Percentiles rank a stretch among this genome's conserved stretches.
Conservation (phyloP, 2,329 filamentous ascomycete species). For the Remersonia thermophila region DNA sequence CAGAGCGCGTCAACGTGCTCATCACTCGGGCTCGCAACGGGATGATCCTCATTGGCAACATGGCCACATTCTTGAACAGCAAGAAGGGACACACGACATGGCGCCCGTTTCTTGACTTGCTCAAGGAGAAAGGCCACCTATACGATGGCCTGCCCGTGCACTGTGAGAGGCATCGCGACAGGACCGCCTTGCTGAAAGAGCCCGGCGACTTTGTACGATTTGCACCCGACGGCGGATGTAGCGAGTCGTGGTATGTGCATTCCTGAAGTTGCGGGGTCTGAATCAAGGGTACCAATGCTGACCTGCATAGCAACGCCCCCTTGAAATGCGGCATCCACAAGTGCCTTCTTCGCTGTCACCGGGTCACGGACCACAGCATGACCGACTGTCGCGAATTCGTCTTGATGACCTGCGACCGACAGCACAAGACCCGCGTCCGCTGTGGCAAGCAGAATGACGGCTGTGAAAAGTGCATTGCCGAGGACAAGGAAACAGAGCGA, state of each 20-base stretch:
- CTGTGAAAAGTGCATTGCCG: constrained; percentile 41
- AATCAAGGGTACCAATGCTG: not conserved
- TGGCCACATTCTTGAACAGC: constrained; percentile 50
- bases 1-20: constrained; percentile 58
- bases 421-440: constrained; percentile 34
- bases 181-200: constrained; percentile 30
- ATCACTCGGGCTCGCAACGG: constrained; percentile 53
- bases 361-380: constrained; percentile 44
- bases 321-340: constrained; percentile 47
- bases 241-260: constrained; percentile 42
- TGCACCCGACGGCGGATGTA: constrained; percentile 61
- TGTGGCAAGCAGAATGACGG: constrained; percentile 31
- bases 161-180: constrained; percentile 48
- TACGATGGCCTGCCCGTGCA: constrained; percentile 48
- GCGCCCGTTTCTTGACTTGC: constrained; percentile 41
- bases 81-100: constrained; percentile 46
- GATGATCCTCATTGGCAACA: constrained; percentile 59
- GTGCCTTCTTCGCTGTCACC: constrained; percentile 52
- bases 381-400: constrained; percentile 25
- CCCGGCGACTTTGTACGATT: constrained; percentile 46
- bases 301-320: constrained; percentile 28
- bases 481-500: constrained; percentile 33
- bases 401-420: constrained; percentile 34
- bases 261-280: not conserved
- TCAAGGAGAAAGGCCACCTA: constrained; percentile 40